These are phyloP conservation scores for Anisodus tanguticus DNA, from an alignment of 257 asterid genomes.

Conservation along the genomic window DNA sequence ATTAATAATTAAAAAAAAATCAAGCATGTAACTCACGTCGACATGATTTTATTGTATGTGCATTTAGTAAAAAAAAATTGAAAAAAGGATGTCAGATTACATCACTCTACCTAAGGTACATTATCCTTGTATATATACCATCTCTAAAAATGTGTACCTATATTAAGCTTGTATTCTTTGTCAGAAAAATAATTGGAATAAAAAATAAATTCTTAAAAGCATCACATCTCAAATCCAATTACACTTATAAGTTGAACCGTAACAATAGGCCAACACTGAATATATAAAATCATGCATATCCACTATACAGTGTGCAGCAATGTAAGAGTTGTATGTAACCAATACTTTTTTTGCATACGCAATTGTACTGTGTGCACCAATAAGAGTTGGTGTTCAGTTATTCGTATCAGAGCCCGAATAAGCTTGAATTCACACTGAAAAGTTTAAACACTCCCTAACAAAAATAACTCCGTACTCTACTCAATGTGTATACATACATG, in stretches of 20 bases:
- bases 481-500: background rate
- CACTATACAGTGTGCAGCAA: background rate
- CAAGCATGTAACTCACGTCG: too few species aligned
- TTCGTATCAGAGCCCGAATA: too few species aligned
- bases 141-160: background rate
- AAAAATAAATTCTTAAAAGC: too few species aligned
- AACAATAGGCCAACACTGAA: background rate
- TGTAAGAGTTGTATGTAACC: too few species aligned
- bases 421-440: too few species aligned
- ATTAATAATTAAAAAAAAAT: too few species aligned
- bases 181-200: background rate
- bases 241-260: background rate
- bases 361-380: too few species aligned
- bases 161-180: background rate
- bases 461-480: too few species aligned
- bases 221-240: too few species aligned
- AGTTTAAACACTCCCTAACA: too few species aligned
- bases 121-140: background rate
- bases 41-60: background rate
- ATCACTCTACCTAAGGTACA: background rate
- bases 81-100: background rate
- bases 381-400: too few species aligned
- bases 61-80: background rate
- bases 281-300: background rate
- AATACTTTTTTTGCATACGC: too few species aligned